Base-by-base conservation (phyloP, 371 early-diverging fungal genomes). In the Actinomortierella wolfii region DNA sequence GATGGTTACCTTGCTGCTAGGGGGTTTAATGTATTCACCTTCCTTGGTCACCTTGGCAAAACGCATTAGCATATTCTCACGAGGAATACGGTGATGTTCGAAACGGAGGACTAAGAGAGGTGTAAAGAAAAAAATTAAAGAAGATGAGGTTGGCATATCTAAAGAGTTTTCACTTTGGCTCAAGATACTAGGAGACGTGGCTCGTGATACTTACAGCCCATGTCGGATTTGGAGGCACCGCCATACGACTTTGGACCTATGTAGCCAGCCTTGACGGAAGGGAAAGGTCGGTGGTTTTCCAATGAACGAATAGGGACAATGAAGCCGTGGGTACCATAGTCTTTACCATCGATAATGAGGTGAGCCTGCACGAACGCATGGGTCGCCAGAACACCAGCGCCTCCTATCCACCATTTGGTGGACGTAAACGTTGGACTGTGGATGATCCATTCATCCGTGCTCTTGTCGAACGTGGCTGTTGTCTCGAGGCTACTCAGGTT, bases 351-450 rank as follows among this genome's bases (percentile, higher is more conserved):
- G 53, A 93, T 88, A 26, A 91, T 81, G 23, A 93, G 85, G 75
- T 89, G 90, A 18, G 94, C 94, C 78, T 88, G 89, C 25, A 91
- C 92, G 18, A 90, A 78, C 46, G 89, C 79, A 67, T 94, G 94
- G 6, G 94, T 92, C 54, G 94, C 94, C 34, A 89, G 86, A 59
- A 92, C 90, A 83, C 92, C 84, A 18, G 92, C 91, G 57, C 96
- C 96, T 60, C 97, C 97, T 65, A 96, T 94, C 97, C 97, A 97
- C 97, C 96, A 96, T 82, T 94, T 97, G 59, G 96, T 93, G 26
- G 97, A 90, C 14, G 95, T 94, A 34, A 96, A 64, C 6, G 91
- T 86, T 17, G 96, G 96, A 5, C 96, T 93, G 76, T 96, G 94
- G 57, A 97, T 90, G 59, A 93, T 78, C 62, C 92, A 96, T 74